Evolutionary conservation across 176 grass and related monocot species (phyloP).

Genomic region (Cenchrus americanus): DNA sequence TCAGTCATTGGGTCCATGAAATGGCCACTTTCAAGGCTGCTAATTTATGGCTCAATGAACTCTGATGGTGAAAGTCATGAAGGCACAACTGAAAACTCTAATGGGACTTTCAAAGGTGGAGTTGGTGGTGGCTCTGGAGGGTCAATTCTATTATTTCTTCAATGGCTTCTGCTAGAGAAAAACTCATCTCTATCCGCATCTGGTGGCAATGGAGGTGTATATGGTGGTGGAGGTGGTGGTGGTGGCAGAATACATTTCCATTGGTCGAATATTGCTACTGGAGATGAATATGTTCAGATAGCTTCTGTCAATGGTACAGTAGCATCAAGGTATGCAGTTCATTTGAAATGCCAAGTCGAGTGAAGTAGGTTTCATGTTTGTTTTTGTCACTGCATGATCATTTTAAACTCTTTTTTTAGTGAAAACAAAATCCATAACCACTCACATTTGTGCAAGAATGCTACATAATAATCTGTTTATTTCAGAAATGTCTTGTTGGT

Average conservation of each 20-base stretch:
- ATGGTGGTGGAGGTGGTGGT: constrained; percentile 82
- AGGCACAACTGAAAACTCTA: constrained; percentile 46
- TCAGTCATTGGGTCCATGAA: constrained; percentile 96
- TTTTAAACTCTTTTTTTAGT: neutral
- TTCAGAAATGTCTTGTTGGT: neutral
- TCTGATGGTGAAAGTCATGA: constrained; percentile 77
- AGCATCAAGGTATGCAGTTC: constrained; percentile 70
- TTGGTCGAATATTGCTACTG: constrained; percentile 93
- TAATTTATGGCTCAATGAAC: constrained; percentile 70
- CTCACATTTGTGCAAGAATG: neutral
- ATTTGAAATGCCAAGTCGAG: constrained; percentile 18
- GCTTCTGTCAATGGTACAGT: constrained; percentile 84
- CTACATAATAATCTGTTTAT: neutral
- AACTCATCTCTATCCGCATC: constrained; percentile 83
- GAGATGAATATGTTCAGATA: constrained; percentile 96
- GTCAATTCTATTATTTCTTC: constrained; percentile 92
- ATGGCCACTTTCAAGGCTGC: constrained; percentile 86
- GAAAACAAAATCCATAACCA: neutral
- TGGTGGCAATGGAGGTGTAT: constrained; percentile 78
- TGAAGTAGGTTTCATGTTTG: constrained; percentile 36
- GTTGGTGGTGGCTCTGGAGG: constrained; percentile 93
- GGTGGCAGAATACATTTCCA: constrained; percentile 97
- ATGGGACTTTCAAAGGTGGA: constrained; percentile 72
- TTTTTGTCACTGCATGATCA: neutral
- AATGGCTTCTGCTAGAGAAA: constrained; percentile 63